These are phyloP conservation scores for Globisporangium parvum DNA, from an alignment of 352 stramenopile species.

Conservation along the genomic window DNA sequence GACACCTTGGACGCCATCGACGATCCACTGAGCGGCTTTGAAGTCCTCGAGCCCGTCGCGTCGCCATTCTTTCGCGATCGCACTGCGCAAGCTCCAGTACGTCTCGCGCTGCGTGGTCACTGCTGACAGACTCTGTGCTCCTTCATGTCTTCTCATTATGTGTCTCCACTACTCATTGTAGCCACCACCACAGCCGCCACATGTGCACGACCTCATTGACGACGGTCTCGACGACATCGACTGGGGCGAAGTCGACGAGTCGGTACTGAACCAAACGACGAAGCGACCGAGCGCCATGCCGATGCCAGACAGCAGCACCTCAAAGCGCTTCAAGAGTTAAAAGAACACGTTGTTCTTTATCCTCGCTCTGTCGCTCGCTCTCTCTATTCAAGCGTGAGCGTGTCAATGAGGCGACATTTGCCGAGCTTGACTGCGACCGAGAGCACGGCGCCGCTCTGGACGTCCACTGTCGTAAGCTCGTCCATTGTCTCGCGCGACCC, in stretches of 20 bases:
- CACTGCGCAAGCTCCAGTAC: constrained; percentile 7
- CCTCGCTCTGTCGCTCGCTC: neutral
- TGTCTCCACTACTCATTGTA: neutral
- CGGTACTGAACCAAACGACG: constrained; percentile 28
- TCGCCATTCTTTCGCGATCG: constrained; percentile 51
- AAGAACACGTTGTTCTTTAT: neutral
- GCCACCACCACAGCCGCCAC: neutral
- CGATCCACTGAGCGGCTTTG: constrained; percentile 21
- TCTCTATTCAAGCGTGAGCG: constrained; percentile 78
- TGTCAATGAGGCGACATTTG: constrained; percentile 97
- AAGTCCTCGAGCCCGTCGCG: constrained; percentile 13
- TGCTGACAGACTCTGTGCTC: neutral
- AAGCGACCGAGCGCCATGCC: constrained; percentile 14
- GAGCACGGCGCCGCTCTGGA: constrained; percentile 78
- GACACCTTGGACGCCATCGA: constrained; percentile 28
- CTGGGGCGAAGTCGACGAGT: constrained; percentile 48
- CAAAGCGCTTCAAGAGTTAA: constrained; percentile 13
- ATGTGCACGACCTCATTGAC: constrained; percentile 17
- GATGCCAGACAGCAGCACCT: constrained; percentile 1
- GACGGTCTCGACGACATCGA: constrained; percentile 60
- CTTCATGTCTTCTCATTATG: too few species aligned
- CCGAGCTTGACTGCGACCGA: constrained; percentile 95
- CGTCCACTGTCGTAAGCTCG: constrained; percentile 78
- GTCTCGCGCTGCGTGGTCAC: neutral
- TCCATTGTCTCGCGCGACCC: constrained; percentile 94